Evolutionary conservation across 495 filamentous ascomycete genomes (phyloP).

Genomic region (Aspergillus baeticus): DNA sequence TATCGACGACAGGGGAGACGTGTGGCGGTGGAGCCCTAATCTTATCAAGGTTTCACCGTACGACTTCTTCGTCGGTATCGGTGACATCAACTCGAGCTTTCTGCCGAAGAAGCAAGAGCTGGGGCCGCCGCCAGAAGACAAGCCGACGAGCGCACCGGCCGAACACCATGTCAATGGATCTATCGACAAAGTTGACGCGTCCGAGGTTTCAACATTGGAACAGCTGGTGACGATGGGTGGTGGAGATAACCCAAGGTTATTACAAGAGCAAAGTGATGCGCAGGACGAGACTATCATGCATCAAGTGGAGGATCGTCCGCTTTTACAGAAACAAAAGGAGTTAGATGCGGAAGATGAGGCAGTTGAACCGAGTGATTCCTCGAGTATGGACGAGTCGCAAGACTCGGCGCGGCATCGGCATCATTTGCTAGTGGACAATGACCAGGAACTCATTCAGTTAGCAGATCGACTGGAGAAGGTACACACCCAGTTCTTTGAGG

Average conservation of each 20-base stretch:
- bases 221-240: slow-evolving; percentile 76
- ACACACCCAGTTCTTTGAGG: slow-evolving; percentile 76
- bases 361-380: slow-evolving; percentile 45
- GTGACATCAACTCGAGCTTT: slow-evolving; percentile 98
- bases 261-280: slow-evolving; percentile 73
- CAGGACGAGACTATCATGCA: slow-evolving; percentile 83
- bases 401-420: slow-evolving; percentile 58
- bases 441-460: slow-evolving; percentile 73
- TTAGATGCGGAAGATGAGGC: slow-evolving; percentile 79
- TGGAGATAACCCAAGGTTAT: slow-evolving; percentile 65
- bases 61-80: slow-evolving; percentile 97
- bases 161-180: slow-evolving; percentile 39
- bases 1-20: slow-evolving; percentile 95
- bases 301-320: slow-evolving; percentile 82
- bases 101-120: slow-evolving; percentile 84
- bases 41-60: slow-evolving; percentile 93
- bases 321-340: slow-evolving; percentile 83
- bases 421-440: slow-evolving; percentile 81
- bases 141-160: slow-evolving; percentile 19
- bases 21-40: slow-evolving; percentile 95
- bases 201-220: slow-evolving; percentile 60
- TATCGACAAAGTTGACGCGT: slow-evolving; percentile 26
- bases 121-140: slow-evolving; percentile 28
- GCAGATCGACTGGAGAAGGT: slow-evolving; percentile 70
- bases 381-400: slow-evolving; percentile 40